Percentiles rank a stretch among this genome's conserved stretches.
Evolutionary conservation across 176 grass and related monocot species (phyloP).

Genomic region (Chrysopogon serrulatus): DNA sequence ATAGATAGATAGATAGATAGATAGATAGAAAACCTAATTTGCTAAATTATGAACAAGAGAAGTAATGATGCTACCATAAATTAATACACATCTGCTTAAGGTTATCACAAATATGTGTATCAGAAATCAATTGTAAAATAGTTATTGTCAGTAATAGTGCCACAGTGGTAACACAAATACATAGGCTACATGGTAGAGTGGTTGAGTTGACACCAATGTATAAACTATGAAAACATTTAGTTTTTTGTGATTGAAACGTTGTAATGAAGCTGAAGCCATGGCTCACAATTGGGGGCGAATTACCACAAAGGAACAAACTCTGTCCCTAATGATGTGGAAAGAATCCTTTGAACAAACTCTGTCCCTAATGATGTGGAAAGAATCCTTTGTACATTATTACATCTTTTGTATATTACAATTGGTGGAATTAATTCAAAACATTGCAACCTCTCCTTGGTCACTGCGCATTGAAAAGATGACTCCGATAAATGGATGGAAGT

Average conservation of each 20-base stretch:
- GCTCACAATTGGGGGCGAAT: background rate
- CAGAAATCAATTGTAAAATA: background rate
- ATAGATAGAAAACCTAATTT: background rate
- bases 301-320: background rate
- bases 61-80: background rate
- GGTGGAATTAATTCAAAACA: too few species aligned
- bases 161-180: background rate
- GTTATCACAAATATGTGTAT: background rate
- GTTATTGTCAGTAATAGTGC: background rate
- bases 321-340: background rate
- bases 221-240: background rate
- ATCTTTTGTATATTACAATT: background rate
- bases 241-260: background rate
- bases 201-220: background rate
- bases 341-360: background rate
- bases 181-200: background rate
- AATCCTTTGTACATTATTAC: too few species aligned
- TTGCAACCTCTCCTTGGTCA: too few species aligned
- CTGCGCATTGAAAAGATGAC: too few species aligned
- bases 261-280: background rate
- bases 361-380: background rate
- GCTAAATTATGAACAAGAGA: background rate
- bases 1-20: background rate
- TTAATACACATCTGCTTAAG: background rate
- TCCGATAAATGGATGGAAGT: too few species aligned